phyloP scores from a whole-genome alignment of 1,284 basidiomycete species.

The Puccinia triticina region DNA sequence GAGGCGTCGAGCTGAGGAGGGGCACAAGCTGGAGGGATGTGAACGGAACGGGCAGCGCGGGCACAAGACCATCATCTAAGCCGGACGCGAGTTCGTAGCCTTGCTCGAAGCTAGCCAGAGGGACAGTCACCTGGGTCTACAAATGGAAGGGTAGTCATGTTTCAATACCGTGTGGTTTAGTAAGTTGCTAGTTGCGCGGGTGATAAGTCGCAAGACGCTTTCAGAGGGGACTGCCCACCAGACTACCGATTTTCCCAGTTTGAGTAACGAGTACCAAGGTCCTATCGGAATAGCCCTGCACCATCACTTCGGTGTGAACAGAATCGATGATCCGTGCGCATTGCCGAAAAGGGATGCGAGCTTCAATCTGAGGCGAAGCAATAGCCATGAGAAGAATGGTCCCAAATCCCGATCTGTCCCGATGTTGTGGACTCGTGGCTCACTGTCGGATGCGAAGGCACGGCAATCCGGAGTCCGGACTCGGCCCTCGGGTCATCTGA shows the following conservation, averaged over 20 bases:
- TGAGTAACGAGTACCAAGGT: slow-evolving; percentile 81
- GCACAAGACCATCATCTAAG: not conserved
- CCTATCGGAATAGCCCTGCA: slow-evolving; percentile 78
- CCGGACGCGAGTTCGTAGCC: slow-evolving; percentile 23
- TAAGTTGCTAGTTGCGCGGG: not conserved
- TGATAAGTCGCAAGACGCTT: not conserved
- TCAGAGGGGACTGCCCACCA: slow-evolving; percentile 66
- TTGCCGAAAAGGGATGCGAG: slow-evolving; percentile 65
- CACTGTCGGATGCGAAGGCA: too few relatives aligned
- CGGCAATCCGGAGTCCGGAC: too few relatives aligned
- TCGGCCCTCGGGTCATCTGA: too few relatives aligned
- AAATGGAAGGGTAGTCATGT: not conserved
- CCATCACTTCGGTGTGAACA: slow-evolving; percentile 70
- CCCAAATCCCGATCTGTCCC: too few relatives aligned
- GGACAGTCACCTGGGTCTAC: slow-evolving; percentile 40
- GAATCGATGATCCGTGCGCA: slow-evolving; percentile 66
- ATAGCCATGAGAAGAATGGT: not conserved
- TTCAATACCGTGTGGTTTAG: not conserved
- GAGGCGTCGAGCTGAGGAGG: slow-evolving; percentile 36
- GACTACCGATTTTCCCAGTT: slow-evolving; percentile 78
- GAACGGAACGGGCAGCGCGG: slow-evolving; percentile 25
- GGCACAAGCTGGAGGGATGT: slow-evolving; percentile 38
- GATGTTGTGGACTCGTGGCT: too few relatives aligned
- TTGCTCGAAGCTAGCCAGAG: slow-evolving; percentile 38
- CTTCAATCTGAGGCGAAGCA: slow-evolving; percentile 62